phyloP scores from a whole-genome alignment of 345 rosid genomes.

The Linum trigynum region DNA sequence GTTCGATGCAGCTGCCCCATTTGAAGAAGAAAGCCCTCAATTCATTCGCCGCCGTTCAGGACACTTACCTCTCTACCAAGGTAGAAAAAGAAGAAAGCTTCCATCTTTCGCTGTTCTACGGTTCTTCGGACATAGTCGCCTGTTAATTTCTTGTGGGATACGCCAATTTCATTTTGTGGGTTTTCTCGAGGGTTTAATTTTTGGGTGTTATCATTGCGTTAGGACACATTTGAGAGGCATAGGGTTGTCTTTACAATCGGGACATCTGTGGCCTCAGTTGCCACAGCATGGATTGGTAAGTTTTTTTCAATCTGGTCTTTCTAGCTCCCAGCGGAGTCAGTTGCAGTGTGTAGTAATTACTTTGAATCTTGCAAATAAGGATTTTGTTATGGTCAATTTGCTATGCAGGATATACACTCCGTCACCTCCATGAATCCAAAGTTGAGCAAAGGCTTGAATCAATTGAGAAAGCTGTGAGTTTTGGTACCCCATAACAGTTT shows the following conservation, averaged over 20 bases:
- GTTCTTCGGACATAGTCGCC: neutral
- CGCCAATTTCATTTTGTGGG: neutral
- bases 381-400: neutral
- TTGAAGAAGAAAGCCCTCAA: slow-evolving; percentile 63
- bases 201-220: neutral
- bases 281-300: slow-evolving; percentile 86
- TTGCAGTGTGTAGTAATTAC: neutral
- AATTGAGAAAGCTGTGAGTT: slow-evolving; percentile 29
- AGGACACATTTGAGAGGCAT: slow-evolving; percentile 89
- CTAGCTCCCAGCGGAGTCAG: neutral
- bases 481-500: neutral
- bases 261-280: slow-evolving; percentile 86
- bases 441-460: slow-evolving; percentile 27
- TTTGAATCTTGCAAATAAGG: neutral
- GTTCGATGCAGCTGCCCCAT: slow-evolving; percentile 34
- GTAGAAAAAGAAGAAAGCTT: slow-evolving; percentile 15
- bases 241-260: slow-evolving; percentile 80
- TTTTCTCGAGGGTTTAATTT: neutral
- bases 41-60: slow-evolving; percentile 71
- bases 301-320: slow-evolving; percentile 2
- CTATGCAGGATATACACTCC: slow-evolving; percentile 23
- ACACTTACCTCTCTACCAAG: slow-evolving; percentile 74
- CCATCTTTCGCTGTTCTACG: neutral
- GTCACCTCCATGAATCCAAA: slow-evolving; percentile 21
- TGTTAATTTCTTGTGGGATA: neutral